These are phyloP conservation scores for Pseudogymnoascus sp. DNA, from an alignment of 2,329 filamentous ascomycete genomes.

Conservation along the genomic window DNA sequence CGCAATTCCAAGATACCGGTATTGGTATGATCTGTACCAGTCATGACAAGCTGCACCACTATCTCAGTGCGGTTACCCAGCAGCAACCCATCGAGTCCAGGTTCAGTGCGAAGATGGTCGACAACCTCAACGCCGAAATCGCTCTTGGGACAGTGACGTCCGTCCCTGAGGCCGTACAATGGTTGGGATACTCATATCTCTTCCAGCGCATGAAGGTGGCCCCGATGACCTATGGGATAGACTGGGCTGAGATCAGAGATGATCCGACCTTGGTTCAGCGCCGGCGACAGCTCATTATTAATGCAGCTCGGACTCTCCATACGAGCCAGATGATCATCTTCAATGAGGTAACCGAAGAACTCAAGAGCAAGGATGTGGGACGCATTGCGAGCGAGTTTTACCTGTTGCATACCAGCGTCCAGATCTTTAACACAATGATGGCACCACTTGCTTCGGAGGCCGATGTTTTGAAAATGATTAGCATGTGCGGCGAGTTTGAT, in stretches of 20 bases:
- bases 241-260: conserved; percentile 83
- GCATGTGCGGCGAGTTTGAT: conserved; percentile 95
- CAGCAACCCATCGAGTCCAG: conserved; percentile 97
- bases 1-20: conserved; percentile 94
- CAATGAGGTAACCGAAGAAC: conserved; percentile 87
- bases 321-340: conserved; percentile 98
- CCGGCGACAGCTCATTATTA: conserved; percentile 75
- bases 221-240: conserved; percentile 86
- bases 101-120: conserved; percentile 87
- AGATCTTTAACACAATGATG: conserved; percentile 98
- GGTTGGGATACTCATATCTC: conserved; percentile 96
- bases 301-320: conserved; percentile 80
- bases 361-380: conserved; percentile 89
- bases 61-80: conserved; percentile 85
- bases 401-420: conserved; percentile 84
- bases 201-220: conserved; percentile 96
- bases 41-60: conserved; percentile 86
- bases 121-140: conserved; percentile 95
- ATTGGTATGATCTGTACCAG: conserved; percentile 98
- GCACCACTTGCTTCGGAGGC: conserved; percentile 75
- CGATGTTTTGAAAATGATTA: conserved; percentile 92
- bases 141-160: conserved; percentile 91
- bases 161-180: conserved; percentile 85
- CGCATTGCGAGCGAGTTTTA: conserved; percentile 97
- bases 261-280: conserved; percentile 83